Conservation (phyloP, 495 filamentous ascomycete species). For the Trichoderma gamsii region DNA sequence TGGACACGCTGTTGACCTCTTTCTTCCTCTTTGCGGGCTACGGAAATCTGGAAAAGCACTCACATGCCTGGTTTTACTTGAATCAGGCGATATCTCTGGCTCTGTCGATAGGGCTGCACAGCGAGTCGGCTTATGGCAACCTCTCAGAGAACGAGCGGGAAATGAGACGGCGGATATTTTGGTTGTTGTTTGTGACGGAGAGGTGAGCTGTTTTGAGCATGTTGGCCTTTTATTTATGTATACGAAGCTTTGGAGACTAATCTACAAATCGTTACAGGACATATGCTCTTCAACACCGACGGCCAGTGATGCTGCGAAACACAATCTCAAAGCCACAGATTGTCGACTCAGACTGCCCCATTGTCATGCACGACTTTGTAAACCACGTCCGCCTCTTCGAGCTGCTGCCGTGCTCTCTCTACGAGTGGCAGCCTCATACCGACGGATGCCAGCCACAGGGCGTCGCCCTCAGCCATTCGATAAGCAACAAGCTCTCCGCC, state of each 20-base stretch:
- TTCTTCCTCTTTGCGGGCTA: conserved; percentile 30
- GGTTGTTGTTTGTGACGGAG: conserved; percentile 24
- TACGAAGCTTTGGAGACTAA: neutral
- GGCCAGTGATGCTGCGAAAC: conserved; percentile 19
- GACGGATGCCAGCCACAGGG: conserved; percentile 7
- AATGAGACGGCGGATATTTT: conserved; percentile 20
- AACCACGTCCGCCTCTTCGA: conserved; percentile 10
- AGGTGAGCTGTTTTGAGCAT: conserved; percentile 7
- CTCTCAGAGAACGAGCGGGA: conserved; percentile 4
- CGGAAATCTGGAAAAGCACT: conserved; percentile 18
- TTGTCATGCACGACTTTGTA: conserved; percentile 12
- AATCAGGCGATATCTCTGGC: conserved; percentile 23
- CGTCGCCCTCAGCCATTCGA: neutral
- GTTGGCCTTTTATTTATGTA: neutral
- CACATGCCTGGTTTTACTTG: conserved; percentile 21
- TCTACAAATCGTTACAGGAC: neutral
- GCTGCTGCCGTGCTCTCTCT: conserved; percentile 1
- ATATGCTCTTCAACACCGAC: conserved; percentile 21
- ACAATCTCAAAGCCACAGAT: conserved; percentile 20
- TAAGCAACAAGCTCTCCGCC: neutral
- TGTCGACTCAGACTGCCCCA: conserved; percentile 6
- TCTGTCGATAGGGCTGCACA: conserved; percentile 19
- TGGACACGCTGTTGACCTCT: conserved; percentile 22
- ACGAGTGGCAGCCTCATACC: conserved; percentile 7
- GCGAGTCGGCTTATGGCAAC: conserved; percentile 18